Evolutionary conservation across 352 stramenopile species (phyloP).

Genomic region (Phytophthora foliorum): DNA sequence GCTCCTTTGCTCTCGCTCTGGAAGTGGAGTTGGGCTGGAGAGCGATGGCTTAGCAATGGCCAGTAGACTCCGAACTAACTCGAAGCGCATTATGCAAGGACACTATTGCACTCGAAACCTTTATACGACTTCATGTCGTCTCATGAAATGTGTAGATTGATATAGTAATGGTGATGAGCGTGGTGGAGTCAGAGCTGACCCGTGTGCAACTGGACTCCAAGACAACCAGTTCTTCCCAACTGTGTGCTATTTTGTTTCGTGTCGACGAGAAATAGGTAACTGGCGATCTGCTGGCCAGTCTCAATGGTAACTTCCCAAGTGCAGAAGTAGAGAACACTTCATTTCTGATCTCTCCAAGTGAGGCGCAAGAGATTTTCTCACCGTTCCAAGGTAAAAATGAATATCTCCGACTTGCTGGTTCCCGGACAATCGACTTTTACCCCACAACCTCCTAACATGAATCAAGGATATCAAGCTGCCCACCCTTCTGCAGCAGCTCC

Average conservation of each 20-base stretch:
- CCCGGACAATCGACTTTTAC: not conserved
- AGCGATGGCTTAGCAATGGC: slow-evolving; percentile 26
- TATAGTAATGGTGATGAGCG: too few relatives aligned
- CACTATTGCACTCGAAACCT: too few relatives aligned
- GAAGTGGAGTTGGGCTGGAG: slow-evolving; percentile 39
- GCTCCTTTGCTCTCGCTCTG: slow-evolving; percentile 34
- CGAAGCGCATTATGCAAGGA: too few relatives aligned
- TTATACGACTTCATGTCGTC: too few relatives aligned
- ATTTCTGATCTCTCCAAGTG: not conserved
- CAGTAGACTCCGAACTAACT: slow-evolving; percentile 20
- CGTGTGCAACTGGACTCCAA: too few relatives aligned
- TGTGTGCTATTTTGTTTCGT: slow-evolving; percentile 1
- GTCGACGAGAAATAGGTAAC: not conserved
- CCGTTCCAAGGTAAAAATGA: slow-evolving; percentile 7
- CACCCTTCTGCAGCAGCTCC: not conserved
- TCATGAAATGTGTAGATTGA: too few relatives aligned
- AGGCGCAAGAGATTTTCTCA: too few relatives aligned
- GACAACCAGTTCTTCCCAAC: not conserved
- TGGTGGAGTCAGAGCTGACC: too few relatives aligned
- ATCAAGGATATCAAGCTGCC: not conserved
- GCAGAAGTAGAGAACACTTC: not conserved
- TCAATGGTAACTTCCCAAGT: not conserved
- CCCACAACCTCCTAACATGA: not conserved
- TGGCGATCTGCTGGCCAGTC: not conserved
- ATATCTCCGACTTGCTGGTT: slow-evolving; percentile 1